Percentiles rank a stretch among this genome's conserved stretches.
These are phyloP conservation scores for Plantago major DNA, from an alignment of 257 asterid species.

Conservation along the genomic window DNA sequence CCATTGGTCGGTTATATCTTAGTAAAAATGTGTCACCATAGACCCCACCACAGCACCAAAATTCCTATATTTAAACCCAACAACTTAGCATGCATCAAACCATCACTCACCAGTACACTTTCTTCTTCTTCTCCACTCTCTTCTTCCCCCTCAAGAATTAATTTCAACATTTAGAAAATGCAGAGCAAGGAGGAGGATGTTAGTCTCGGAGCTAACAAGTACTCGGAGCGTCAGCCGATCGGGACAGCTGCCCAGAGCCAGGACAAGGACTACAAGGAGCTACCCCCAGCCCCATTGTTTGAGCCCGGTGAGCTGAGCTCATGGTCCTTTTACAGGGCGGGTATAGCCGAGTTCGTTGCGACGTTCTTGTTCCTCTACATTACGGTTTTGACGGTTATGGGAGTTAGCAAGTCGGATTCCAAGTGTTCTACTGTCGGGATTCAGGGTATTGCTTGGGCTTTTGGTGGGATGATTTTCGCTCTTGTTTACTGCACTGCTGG, in stretches of 20 bases:
- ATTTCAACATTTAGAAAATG: slow-evolving; percentile 14
- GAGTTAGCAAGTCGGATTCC: slow-evolving; percentile 32
- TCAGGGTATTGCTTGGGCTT: slow-evolving; percentile 53
- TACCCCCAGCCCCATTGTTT: slow-evolving; percentile 40
- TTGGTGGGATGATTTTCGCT: slow-evolving; percentile 52
- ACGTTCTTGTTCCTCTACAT: slow-evolving; percentile 40
- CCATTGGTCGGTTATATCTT: slow-evolving; percentile 29
- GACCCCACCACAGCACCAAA: slow-evolving; percentile 12
- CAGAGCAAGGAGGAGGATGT: slow-evolving; percentile 46
- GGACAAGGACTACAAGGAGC: slow-evolving; percentile 46
- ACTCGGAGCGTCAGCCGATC: slow-evolving; percentile 37
- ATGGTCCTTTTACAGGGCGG: slow-evolving; percentile 46
- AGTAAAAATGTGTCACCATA: slow-evolving; percentile 8
- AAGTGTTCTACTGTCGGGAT: slow-evolving; percentile 44
- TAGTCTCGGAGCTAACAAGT: slow-evolving; percentile 38
- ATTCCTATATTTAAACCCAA: slow-evolving; percentile 18
- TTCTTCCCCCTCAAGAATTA: background rate
- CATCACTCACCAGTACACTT: slow-evolving; percentile 10
- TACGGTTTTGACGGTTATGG: slow-evolving; percentile 41
- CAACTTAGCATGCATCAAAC: slow-evolving; percentile 7
- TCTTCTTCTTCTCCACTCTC: background rate
- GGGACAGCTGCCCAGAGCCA: slow-evolving; percentile 48
- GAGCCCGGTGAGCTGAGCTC: slow-evolving; percentile 36
- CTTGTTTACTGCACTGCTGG: slow-evolving; percentile 54
- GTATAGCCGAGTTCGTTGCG: slow-evolving; percentile 42